Conservation (phyloP, 1,284 basidiomycete genomes). For the Earliella scabrosa region DNA sequence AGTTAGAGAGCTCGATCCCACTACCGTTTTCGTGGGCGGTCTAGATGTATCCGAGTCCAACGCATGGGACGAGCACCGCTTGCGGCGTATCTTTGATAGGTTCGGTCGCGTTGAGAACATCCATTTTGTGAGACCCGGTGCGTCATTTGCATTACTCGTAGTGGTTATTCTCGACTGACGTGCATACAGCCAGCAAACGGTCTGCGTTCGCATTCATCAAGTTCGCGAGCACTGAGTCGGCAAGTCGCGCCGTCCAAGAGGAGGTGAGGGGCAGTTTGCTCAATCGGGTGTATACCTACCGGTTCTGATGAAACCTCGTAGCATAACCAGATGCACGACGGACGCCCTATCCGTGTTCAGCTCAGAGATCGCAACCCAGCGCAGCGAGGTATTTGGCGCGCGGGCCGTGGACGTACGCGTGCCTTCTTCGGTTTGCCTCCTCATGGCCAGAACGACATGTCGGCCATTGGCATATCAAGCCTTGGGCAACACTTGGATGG, state of each 20-base stretch:
- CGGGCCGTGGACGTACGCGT: slow-evolving; percentile 23
- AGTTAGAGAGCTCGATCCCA: slow-evolving; percentile 55
- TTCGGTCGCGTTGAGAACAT: slow-evolving; percentile 69
- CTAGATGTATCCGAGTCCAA: slow-evolving; percentile 63
- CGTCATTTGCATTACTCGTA: slow-evolving; percentile 28
- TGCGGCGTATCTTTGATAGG: slow-evolving; percentile 58
- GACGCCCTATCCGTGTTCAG: slow-evolving; percentile 74
- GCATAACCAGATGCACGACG: slow-evolving; percentile 71
- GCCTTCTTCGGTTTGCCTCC: neutral
- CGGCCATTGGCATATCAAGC: neutral
- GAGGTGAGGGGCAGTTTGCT: slow-evolving; percentile 48
- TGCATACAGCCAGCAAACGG: slow-evolving; percentile 53
- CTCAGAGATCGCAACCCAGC: slow-evolving; percentile 39
- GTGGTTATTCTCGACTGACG: slow-evolving; percentile 12
- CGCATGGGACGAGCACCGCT: slow-evolving; percentile 69
- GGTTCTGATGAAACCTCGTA: slow-evolving; percentile 30
- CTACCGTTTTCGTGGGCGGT: slow-evolving; percentile 76
- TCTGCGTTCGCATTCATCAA: slow-evolving; percentile 78
- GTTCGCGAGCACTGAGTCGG: slow-evolving; percentile 62
- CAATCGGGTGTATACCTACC: slow-evolving; percentile 35
- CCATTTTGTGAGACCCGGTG: slow-evolving; percentile 66
- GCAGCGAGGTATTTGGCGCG: slow-evolving; percentile 29
- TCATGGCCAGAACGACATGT: neutral
- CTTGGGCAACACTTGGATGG: neutral
- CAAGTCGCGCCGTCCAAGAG: slow-evolving; percentile 61